Evolutionary conservation across 1,139 yeast species (phyloP), one percentile per base, ranked within the genome.

Genomic region (Taiozyma sp.): DNA sequence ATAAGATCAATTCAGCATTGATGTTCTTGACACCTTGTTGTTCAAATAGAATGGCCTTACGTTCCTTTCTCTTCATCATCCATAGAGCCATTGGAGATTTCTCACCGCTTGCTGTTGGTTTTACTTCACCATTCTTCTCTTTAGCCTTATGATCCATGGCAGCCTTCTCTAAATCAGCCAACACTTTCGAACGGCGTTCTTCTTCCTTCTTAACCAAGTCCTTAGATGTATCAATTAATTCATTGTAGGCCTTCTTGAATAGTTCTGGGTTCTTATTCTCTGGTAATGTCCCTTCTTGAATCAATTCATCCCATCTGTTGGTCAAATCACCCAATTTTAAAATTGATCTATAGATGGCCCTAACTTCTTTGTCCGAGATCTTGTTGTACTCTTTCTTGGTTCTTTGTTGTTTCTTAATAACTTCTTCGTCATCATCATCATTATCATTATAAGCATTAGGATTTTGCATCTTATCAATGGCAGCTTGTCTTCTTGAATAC

Each of bases 21-120:
- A 95, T 73, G 57, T 85, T 86, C 66, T 88, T 88, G 43, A 91
- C 96, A 30, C 93, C 95, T 51, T 84, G 86, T 67, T 85, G 90
- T 61, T 89, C 96, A 69, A 95, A 90, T 52, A 93, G 70, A 26
- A 90, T 87, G 0, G 98, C 98, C 66, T 86, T 88, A 71, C 88
- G 78, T 72, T 95, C 85, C 71, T 84, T 83, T 71, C 85, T 75
- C 71, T 85, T 79, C 48, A 72, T 64, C 48, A 71, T 62, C 62
- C 72, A 63, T 70, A 81, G 59, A 58, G 78, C 81, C 74, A 81
- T 61, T 66, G 80, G 73, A 48, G 66, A 68, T 30, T 60, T 64
- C 39, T 57, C 54, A 8, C 60, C 62, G 48, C 60, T 65, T 5
- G 64, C 62, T 14, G 60, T 60, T 6, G 67, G 64, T 26, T 64